Evolutionary conservation across 345 rosid genomes (phyloP).

Genomic region (Kernera saxatilis): DNA sequence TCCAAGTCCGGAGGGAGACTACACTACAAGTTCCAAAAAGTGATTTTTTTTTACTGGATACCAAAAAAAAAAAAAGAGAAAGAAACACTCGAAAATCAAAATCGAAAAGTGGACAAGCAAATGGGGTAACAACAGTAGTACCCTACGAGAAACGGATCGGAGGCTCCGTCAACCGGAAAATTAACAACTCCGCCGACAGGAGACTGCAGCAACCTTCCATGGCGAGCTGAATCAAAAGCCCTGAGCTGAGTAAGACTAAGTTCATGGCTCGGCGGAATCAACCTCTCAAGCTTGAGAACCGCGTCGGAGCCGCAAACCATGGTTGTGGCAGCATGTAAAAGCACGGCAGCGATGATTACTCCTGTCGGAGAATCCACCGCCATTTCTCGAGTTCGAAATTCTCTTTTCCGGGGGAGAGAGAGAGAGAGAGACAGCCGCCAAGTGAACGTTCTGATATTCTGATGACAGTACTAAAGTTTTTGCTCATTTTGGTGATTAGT

Average conservation of each 20-base stretch:
- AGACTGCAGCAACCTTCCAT: constrained; percentile 73
- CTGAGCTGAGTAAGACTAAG: constrained; percentile 53
- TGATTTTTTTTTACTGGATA: background rate
- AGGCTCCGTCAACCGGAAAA: constrained; percentile 73
- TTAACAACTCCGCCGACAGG: constrained; percentile 55
- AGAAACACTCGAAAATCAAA: background rate
- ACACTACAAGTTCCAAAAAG: background rate
- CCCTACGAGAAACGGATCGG: constrained; percentile 88
- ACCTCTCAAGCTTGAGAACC: constrained; percentile 53
- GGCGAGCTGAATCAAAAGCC: constrained; percentile 71
- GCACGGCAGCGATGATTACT: constrained; percentile 21
- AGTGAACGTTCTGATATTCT: constrained; percentile 29
- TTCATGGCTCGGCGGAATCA: constrained; percentile 42
- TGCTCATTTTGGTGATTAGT: constrained; percentile 5
- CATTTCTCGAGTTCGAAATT: constrained; percentile 29
- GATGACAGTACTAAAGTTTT: constrained; percentile 25
- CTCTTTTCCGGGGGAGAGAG: background rate
- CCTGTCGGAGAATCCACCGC: constrained; percentile 28
- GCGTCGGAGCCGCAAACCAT: constrained; percentile 46
- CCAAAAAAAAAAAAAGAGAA: background rate
- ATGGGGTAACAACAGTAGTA: constrained; percentile 34
- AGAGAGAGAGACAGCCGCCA: constrained; percentile 23
- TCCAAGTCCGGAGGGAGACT: background rate
- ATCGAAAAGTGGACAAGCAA: background rate
- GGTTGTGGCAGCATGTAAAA: constrained; percentile 22